Evolutionary conservation across 495 filamentous ascomycete genomes (phyloP).

Genomic region (Penicillium silybi): DNA sequence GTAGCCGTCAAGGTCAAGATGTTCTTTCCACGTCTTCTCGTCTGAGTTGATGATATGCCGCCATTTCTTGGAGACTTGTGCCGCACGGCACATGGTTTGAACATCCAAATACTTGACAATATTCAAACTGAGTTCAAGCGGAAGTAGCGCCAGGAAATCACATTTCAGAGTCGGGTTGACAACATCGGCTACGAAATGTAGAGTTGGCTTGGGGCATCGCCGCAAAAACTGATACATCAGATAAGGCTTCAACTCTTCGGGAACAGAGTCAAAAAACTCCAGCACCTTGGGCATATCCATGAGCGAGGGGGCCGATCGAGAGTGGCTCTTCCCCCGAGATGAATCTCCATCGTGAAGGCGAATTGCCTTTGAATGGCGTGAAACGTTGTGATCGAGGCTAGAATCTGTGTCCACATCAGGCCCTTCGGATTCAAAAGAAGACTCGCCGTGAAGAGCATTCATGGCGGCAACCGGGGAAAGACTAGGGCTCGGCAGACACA

Average conservation of each 20-base stretch:
- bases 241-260: slow-evolving; percentile 81
- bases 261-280: slow-evolving; percentile 86
- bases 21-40: slow-evolving; percentile 92
- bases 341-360: slow-evolving; percentile 15
- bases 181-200: slow-evolving; percentile 86
- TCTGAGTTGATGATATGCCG: slow-evolving; percentile 83
- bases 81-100: slow-evolving; percentile 83
- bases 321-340: slow-evolving; percentile 6
- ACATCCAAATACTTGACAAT: slow-evolving; percentile 83
- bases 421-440: slow-evolving; percentile 44
- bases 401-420: slow-evolving; percentile 46
- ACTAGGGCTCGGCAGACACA: slow-evolving; percentile 90
- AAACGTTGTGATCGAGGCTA: slow-evolving; percentile 37
- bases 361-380: slow-evolving; percentile 21
- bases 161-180: slow-evolving; percentile 97
- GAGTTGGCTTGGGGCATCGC: slow-evolving; percentile 81
- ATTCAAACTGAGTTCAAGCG: slow-evolving; percentile 81
- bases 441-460: slow-evolving; percentile 50
- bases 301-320: slow-evolving; percentile 37
- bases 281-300: slow-evolving; percentile 80
- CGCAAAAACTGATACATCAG: slow-evolving; percentile 94
- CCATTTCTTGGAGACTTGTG: slow-evolving; percentile 94
- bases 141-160: slow-evolving; percentile 81
- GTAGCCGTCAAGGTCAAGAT: slow-evolving; percentile 83
- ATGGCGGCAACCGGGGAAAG: slow-evolving; percentile 87